Base-by-base conservation (phyloP, 306 rosid genomes). In the Begonia loranthoides region DNA sequence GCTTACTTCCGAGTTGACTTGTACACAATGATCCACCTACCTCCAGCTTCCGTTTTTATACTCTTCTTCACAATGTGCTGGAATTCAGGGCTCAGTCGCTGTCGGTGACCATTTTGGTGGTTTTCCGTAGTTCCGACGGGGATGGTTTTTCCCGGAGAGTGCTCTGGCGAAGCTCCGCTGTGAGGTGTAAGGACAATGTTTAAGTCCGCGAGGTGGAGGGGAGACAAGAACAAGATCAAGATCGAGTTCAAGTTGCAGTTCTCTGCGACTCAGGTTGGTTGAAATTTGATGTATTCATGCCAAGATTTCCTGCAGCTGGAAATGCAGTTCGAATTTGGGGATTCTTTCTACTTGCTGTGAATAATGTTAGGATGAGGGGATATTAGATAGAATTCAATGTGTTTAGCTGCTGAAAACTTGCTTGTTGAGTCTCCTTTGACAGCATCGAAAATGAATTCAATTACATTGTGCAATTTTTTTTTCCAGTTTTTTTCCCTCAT, bases 121-220 rank as follows among this genome's bases (percentile, higher is more conserved):
- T 17, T 39, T 49, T 59, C 19, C 41, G 55, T 46, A 49, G 49
- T 55, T 49, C 47, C 19, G 56, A 8, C 12, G 45, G 36, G 57
- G 16, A 10, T 9, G 19, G 53, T 59, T 13, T 54, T 9, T 46
- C 21, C 59, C 57, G 62, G 63, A 13, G 47, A 40, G 10, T 1
- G 43, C 58, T 68, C 62, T 21, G 53, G 65, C 52, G 22, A 52
- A 59, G 62, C 53, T 58, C 52, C 34, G 9, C 8, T 28, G 36
- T 28, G 36, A 28, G 36, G 36, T 28, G 3, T 5, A 2, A 21
- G 1, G 19, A 73, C 58, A 61, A 90, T 90, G 99, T 86, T 90
- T 70, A 92, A 78, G 78, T 64, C 95, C 58, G 68, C 92, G 57
- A 78, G 84, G 79, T 82, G 99, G 99, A 80, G 83, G 64, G 75